Evolutionary conservation across 225 moss, liverwort and hornwort genomes (phyloP).

Genomic region (Thuidium tamariscinum): DNA sequence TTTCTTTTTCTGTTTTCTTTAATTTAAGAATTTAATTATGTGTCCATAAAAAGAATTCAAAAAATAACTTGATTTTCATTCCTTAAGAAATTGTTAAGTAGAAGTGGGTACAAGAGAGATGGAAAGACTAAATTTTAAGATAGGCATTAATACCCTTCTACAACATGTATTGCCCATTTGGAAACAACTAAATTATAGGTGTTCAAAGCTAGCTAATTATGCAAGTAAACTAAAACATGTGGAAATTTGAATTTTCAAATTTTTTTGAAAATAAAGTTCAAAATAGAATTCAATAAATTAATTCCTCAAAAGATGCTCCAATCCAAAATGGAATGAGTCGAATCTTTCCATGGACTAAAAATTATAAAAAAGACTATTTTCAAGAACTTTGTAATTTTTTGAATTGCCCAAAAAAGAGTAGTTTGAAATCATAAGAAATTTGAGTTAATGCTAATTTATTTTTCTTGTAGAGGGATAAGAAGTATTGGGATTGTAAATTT

Average conservation of each 20-base stretch:
- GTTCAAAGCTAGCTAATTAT: too few species aligned
- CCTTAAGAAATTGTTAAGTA: background rate
- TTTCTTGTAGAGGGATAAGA: too few species aligned
- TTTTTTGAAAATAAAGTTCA: background rate
- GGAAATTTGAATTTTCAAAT: too few species aligned
- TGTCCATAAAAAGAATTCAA: rapidly evolving
- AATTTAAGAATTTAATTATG: background rate
- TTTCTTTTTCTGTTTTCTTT: too few species aligned
- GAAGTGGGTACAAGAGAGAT: background rate
- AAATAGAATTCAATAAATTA: too few species aligned
- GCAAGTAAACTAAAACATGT: background rate
- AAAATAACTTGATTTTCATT: background rate
- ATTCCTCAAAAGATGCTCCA: background rate
- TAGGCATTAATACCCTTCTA: background rate
- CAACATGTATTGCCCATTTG: rapidly evolving
- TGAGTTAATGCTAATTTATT: too few species aligned
- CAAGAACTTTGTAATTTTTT: rapidly evolving
- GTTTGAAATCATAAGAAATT: too few species aligned
- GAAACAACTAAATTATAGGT: too few species aligned
- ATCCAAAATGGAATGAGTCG: background rate
- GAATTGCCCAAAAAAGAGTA: background rate
- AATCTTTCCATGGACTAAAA: background rate
- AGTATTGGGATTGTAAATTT: too few species aligned
- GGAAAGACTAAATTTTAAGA: background rate
- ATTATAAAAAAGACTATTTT: too few species aligned